phyloP scores from a whole-genome alignment of 2,329 filamentous ascomycete genomes.

The Kalaharituber pfeilii region DNA sequence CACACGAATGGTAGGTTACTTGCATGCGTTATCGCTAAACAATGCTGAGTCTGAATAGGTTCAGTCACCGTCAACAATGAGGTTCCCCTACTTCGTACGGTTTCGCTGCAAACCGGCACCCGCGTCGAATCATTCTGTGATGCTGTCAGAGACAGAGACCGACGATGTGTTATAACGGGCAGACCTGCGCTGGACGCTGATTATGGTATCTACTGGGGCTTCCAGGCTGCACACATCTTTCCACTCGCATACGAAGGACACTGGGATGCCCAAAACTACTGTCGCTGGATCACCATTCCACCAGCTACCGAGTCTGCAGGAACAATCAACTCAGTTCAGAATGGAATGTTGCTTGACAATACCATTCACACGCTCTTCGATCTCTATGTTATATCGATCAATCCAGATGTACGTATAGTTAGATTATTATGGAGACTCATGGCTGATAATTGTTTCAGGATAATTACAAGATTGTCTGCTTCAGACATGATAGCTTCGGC shows the following conservation, averaged over 20 bases:
- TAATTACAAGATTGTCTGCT: neutral
- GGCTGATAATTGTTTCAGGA: neutral
- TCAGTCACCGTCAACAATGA: slow-evolving; percentile 10
- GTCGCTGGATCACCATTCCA: slow-evolving; percentile 12
- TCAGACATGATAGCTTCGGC: neutral
- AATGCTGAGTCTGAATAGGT: too few species aligned
- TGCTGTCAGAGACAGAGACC: slow-evolving; percentile 5
- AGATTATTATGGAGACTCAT: neutral
- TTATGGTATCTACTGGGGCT: slow-evolving; percentile 16
- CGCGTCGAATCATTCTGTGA: slow-evolving; percentile 9
- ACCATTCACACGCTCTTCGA: neutral
- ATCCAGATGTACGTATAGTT: neutral
- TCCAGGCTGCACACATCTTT: slow-evolving; percentile 22
- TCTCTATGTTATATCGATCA: neutral
- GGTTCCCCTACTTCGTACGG: slow-evolving; percentile 4
- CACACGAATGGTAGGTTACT: too few species aligned
- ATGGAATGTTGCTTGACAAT: slow-evolving; percentile 8
- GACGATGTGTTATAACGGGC: slow-evolving; percentile 6
- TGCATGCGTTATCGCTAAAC: too few species aligned
- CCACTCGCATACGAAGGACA: slow-evolving; percentile 17
- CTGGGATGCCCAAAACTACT: slow-evolving; percentile 14
- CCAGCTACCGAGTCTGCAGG: slow-evolving; percentile 2
- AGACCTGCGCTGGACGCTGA: neutral
- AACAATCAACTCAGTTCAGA: slow-evolving; percentile 21
- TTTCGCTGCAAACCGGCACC: slow-evolving; percentile 8